Evolutionary conservation across 805 yeast species (phyloP), one percentile per base, ranked within the genome.

Genomic region (Starmerella bacillaris): DNA sequence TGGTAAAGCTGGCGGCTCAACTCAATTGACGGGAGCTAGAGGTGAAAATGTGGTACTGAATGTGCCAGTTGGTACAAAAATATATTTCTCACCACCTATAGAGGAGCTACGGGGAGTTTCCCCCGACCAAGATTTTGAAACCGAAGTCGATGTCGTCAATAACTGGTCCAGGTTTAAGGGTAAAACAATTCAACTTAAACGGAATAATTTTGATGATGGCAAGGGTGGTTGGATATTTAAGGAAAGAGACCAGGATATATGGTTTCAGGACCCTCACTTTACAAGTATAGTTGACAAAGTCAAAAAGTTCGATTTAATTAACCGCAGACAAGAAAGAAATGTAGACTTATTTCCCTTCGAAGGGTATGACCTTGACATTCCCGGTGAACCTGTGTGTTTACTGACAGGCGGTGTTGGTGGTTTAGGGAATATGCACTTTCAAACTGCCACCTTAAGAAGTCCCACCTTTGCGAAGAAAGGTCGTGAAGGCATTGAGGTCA

Each of bases 341-440:
- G 59, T 57, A 29, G 96, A 86, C 53, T 60, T 66, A 32, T 74
- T 84, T 47, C 96, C 96, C 0, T 39, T 78, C 3, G 61, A 64
- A n/a, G 96, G 96, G 0, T 51, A 80, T 18, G 98, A 89, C 54
- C 64, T 38, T 54, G 62, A 42, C 70, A 74, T 14, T 63, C 49
- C 80, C 0, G 65, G 65, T 2, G 67, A 65, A 30, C 94, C 96
- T 1, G 54, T 75, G 3, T 57, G 78, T 34, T 47, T 89, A 15
- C 49, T 84, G 31, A 68, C 67, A 46, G 98, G 98, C 29, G 98
- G 98, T 7, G 63, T 65, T 42, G 96, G 96, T 16, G 98, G 98
- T 0, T 64, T 86, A 60, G 98, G 98, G 1, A 89, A 89, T 55
- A 82, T 82, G 89, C 94, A 86, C 54, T 89, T 89, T 51, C 61